Evolutionary conservation across 129 eudicot species (phyloP), one percentile per base, ranked within the genome.

Genomic region (Escallonia rubra): DNA sequence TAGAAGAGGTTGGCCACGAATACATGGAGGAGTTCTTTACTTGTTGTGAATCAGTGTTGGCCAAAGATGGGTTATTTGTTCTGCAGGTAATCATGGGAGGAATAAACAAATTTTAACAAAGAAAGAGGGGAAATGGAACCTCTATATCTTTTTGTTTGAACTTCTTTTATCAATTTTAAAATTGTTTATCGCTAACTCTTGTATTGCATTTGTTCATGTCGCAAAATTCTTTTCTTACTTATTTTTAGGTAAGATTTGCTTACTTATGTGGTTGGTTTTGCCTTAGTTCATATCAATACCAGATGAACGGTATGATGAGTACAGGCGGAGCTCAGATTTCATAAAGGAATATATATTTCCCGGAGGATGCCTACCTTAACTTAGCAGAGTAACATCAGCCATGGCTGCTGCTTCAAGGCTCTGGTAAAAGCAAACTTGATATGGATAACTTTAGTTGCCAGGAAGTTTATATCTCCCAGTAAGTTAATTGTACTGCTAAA

Each of bases 1-100:
- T 94, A 75, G 99, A 94, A 83, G 87, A 86, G 43, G 99, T 94
- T 57, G 99, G 99, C 4, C 97, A 94, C 63, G 99, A 94, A 70
- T 90, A 65, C 71, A 80, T 84, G 90, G 97, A 94, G 59, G 88
- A 89, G 65, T 94, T 86, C 52, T 93, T 93, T 44, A 45, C 80
- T 44, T 78, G 92, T 60, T 93, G 96, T 60, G 98, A 93, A 49
- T 86, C 98, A 3, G 57, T 72, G 63, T 48, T 93, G 65, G 83
- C 95, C 43, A 78, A 86, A 6, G 56, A 83, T 48, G 98, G 95
- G 8, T 68, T 91, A 14, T 71, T 91, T 52, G 95, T 91, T 68
- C 77, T 85, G 5, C 97, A 91, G 93, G 97, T 87, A 74, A 13
- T 54, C 3, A 54, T 4, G 4, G 34, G 34, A 1, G 34, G 34